Evolutionary conservation across 257 asterid species (phyloP).

Genomic region (Ligustrum vulgare): DNA sequence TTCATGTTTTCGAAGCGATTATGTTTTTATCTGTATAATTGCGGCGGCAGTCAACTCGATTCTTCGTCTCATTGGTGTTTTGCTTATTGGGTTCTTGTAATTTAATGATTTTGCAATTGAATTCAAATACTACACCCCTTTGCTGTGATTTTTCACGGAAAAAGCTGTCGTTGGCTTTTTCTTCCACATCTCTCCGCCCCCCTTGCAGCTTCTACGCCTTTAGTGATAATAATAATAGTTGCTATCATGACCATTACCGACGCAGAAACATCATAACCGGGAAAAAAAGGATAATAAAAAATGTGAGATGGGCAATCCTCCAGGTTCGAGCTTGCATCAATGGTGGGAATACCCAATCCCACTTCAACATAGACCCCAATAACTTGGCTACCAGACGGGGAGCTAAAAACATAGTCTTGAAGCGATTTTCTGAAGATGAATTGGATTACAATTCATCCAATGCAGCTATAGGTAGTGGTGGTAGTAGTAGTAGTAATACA

Average conservation of each 20-base stretch:
- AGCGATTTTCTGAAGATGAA: constrained; percentile 59
- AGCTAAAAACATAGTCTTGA: constrained; percentile 50
- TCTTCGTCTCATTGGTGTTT: constrained; percentile 18
- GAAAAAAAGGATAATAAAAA: constrained; percentile 14
- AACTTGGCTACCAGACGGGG: constrained; percentile 40
- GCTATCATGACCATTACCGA: constrained; percentile 16
- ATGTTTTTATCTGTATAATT: neutral
- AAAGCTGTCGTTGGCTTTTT: constrained; percentile 27
- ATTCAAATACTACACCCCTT: constrained; percentile 32
- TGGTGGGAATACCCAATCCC: constrained; percentile 49
- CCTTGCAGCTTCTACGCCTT: constrained; percentile 38
- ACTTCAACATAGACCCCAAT: constrained; percentile 25
- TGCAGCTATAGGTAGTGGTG: constrained; percentile 22
- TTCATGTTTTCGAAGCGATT: constrained; percentile 36
- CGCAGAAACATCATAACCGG: constrained; percentile 13
- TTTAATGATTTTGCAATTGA: constrained; percentile 64
- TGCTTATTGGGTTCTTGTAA: constrained; percentile 25
- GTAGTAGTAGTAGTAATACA: constrained; percentile 10
- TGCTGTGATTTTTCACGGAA: constrained; percentile 35
- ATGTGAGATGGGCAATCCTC: constrained; percentile 46
- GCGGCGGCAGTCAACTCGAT: neutral
- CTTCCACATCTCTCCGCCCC: constrained; percentile 33
- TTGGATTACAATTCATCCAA: constrained; percentile 27
- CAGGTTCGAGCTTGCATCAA: constrained; percentile 46
- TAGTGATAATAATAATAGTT: constrained; percentile 18